phyloP scores from a whole-genome alignment of 495 filamentous ascomycete species.

The Trichocladium uniseriatum region DNA sequence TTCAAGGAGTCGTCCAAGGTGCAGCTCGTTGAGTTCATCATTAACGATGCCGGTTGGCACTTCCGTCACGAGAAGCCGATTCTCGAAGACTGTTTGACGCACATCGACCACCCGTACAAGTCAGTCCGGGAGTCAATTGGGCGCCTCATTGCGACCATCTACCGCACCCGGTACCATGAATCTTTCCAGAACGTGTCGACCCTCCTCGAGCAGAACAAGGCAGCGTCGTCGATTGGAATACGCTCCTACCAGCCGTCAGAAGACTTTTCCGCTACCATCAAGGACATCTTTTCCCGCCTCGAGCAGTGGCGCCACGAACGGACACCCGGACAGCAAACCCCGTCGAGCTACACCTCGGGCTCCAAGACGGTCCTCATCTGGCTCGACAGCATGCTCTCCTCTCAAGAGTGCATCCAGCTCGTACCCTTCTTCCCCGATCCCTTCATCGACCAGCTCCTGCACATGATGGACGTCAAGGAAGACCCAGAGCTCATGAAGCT shows the following conservation, averaged over 20 bases:
- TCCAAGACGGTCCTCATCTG: constrained; percentile 93
- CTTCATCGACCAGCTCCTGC: constrained; percentile 82
- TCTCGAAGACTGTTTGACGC: constrained; percentile 74
- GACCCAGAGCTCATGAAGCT: constrained; percentile 91
- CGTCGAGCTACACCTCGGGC: constrained; percentile 88
- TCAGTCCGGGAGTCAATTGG: constrained; percentile 92
- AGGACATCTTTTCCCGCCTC: constrained; percentile 67
- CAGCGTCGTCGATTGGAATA: constrained; percentile 72
- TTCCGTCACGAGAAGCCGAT: constrained; percentile 88
- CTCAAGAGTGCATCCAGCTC: constrained; percentile 85
- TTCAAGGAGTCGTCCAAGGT: constrained; percentile 99
- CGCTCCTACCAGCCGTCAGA: constrained; percentile 68
- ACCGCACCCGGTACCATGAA: constrained; percentile 84
- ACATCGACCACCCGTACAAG: constrained; percentile 97
- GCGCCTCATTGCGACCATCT: constrained; percentile 74
- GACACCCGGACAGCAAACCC: constrained; percentile 80
- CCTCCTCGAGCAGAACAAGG: constrained; percentile 69
- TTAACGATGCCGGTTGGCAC: constrained; percentile 88
- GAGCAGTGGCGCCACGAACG: constrained; percentile 83
- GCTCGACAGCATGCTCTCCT: constrained; percentile 85
- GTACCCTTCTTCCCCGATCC: constrained; percentile 82
- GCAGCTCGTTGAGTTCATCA: constrained; percentile 77
- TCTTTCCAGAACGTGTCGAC: constrained; percentile 69
- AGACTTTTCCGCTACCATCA: constrained; percentile 64
- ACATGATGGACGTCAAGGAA: constrained; percentile 99